Evolutionary conservation across 1,284 basidiomycete species (phyloP).

Genomic region (Rhodofomes roseus): DNA sequence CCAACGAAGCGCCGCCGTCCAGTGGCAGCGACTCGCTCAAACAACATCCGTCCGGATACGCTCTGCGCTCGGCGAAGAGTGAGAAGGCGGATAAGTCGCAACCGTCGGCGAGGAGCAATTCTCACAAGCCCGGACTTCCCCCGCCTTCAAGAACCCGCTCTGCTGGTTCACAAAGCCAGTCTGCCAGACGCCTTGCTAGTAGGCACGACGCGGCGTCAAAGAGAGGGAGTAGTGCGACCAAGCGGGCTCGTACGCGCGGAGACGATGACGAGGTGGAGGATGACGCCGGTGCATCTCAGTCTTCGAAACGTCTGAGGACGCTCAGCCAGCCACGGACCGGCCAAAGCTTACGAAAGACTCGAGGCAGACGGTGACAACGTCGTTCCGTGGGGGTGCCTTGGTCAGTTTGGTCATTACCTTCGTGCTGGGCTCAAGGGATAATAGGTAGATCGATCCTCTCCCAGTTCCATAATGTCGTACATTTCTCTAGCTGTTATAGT

Average conservation of each 20-base stretch:
- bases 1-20: neutral
- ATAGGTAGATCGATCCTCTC: too few relatives aligned
- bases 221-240: neutral
- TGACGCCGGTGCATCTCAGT: neutral
- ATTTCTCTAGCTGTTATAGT: too few relatives aligned
- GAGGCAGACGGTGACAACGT: too few relatives aligned
- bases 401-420: too few relatives aligned
- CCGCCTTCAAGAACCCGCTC: neutral
- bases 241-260: neutral
- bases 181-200: neutral
- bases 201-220: neutral
- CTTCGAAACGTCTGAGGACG: neutral
- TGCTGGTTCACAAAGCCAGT: neutral
- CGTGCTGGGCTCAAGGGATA: too few relatives aligned
- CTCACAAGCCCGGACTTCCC: neutral
- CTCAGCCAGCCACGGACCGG: neutral
- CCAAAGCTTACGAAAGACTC: too few relatives aligned
- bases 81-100: neutral
- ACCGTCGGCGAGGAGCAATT: neutral
- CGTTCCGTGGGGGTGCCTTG: too few relatives aligned
- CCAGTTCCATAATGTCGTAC: too few relatives aligned
- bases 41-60: neutral
- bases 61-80: neutral
- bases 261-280: neutral
- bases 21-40: neutral